Base-by-base conservation (phyloP, 2,329 filamentous ascomycete species). In the Talaromyces piceae region DNA sequence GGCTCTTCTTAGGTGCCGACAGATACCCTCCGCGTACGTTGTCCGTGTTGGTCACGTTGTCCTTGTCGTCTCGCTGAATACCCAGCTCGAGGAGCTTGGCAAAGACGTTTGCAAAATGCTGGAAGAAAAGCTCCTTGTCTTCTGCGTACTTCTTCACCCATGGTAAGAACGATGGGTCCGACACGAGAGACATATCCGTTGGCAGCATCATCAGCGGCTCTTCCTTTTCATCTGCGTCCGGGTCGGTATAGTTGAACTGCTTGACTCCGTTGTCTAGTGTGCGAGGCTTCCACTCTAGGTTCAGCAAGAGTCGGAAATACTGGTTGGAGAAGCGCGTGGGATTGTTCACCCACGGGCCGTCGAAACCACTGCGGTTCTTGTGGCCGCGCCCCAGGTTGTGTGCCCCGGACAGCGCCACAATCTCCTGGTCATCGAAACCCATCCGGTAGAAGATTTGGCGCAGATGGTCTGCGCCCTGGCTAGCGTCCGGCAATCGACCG, bases 151-250 rank as follows among this genome's bases (percentile, higher is more conserved):
- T 60, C 63, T 80, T 70, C 11, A 84, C 81, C 75, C 77, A 84
- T 5, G 67, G 67, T 16, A 69, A 62, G 61, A 85, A 84, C 5
- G 57, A 61, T 2, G 70, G 63, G 56, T 85, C 81, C 1, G 73
- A 69, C 3, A 77, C 66, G 33, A 84, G 69, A 4, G 80, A 76
- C 59, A 84, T 76, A 61, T 84, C 81, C 2, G 81, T 83, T 0
- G 81, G 81, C 61, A 84, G 61, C 82, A 84, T 84, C 82, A 84
- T 84, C 39, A 84, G 67, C 51, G 78, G 77, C 52, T 77, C 76
- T 41, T 76, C 75, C 33, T 62, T 63, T 57, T 71, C 70, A 49
- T 68, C 67, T 18, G 63, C 61, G 57, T 83, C 77, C 44, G 81
- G 77, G 55, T 83, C 80, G 45, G 76, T 74, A 58, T 80, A 80